Percentiles rank a stretch among this genome's conserved stretches.
Conservation (phyloP, 108 stramenopile genomes). For the Nannochloropsis salina region DNA sequence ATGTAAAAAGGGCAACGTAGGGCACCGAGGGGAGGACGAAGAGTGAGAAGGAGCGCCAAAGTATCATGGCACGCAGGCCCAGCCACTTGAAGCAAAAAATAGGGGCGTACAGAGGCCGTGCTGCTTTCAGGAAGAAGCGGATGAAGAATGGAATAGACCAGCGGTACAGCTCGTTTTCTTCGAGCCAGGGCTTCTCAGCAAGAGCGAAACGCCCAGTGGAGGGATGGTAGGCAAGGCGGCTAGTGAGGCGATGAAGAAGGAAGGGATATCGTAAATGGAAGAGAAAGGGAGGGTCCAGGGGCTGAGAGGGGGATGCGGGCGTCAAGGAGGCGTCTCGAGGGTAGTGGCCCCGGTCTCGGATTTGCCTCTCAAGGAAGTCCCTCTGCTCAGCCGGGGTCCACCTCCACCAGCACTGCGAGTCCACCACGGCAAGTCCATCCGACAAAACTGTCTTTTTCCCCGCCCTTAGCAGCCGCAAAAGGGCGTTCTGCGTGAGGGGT, state of each 20-base stretch:
- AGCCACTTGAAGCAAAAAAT: conserved; percentile 2
- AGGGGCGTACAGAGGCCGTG: not conserved
- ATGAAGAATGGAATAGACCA: conserved; percentile 12
- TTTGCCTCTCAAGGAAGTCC: not conserved
- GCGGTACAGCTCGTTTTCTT: not conserved
- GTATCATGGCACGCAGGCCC: not conserved
- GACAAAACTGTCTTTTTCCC: not conserved
- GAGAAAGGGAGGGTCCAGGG: not conserved
- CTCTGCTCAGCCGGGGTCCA: not conserved
- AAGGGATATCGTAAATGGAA: not conserved
- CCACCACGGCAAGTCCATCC: not conserved
- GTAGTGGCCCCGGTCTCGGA: not conserved
- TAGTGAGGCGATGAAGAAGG: not conserved
- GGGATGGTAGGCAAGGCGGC: not conserved
- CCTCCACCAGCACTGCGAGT: not conserved
- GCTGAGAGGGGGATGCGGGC: not conserved
- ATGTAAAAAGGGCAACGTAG: not conserved
- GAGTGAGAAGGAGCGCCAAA: not conserved
- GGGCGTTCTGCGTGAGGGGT: too few species aligned
- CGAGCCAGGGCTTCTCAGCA: conserved; percentile 2
- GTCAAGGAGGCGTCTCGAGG: not conserved
- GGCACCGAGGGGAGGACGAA: not conserved
- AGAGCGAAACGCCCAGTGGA: not conserved
- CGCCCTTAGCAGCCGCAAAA: not conserved
- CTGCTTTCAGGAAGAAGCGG: not conserved